Base-by-base conservation (phyloP, 2,329 filamentous ascomycete genomes). In the Penicillium psychrosexuale region DNA sequence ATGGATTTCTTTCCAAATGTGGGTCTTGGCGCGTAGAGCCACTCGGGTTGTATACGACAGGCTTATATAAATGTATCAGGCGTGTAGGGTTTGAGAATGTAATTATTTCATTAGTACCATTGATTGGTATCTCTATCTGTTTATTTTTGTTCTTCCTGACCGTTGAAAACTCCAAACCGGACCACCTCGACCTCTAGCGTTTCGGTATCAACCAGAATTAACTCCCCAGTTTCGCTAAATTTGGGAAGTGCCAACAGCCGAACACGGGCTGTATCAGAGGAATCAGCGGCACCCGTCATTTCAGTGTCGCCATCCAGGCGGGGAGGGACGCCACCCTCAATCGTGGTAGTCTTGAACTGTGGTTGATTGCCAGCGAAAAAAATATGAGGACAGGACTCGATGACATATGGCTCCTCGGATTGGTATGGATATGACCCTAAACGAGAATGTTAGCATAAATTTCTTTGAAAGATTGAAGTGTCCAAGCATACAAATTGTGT, bases 341-440 rank as follows among this genome's bases (percentile, higher is more conserved):
- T 86, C 1, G 87, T 72, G 30, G 81, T 83, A 3, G 88, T 92
- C 48, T 84, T 86, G 71, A 95, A 96, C 49, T 80, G 79, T 3
- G 90, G 87, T 72, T 96, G 91, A 64, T 89, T 91, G 15, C 92
- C 92, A 1, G 89, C 88, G 70, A 99, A 90, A 76, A 91, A 97
- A 31, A 99, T 79, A 67, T 99, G 93, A 2, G 94, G 94, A 59
- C 90, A 96, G 17, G 85, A 78, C 60, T 87, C 84, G 66, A 99
- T 81, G 40, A 97, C 88, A 68, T 97, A 95, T 0, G 90, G 91
- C 68, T 99, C 95, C 47, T 91, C 84, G 17, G 94, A 89, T 73
- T 97, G 92, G 74, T 96, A 99, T 0, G 94, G 94, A 69, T 97
- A 99, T 68, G 89, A 92, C 90, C 90, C 90, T 92, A 57, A 15